Evolutionary conservation across 2,329 filamentous ascomycete genomes (phyloP).

Genomic region (Pseudogymnoascus sp.): DNA sequence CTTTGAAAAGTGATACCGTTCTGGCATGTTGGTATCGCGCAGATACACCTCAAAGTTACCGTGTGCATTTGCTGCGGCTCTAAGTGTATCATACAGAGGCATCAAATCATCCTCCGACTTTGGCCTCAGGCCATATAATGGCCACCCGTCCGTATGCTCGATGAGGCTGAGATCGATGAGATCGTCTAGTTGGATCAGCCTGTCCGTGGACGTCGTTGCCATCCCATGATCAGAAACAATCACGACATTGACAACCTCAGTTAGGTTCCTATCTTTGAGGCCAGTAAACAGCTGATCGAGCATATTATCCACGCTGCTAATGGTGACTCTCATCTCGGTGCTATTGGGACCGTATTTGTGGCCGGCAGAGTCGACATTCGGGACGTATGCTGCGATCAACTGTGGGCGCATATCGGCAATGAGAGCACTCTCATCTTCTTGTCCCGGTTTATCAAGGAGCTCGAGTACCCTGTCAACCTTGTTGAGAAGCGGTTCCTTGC

Average conservation of each 20-base stretch:
- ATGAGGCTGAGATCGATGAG: slow-evolving; percentile 70
- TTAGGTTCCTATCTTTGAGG: slow-evolving; percentile 73
- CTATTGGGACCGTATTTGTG: slow-evolving; percentile 90
- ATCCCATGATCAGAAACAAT: slow-evolving; percentile 98
- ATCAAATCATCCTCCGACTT: slow-evolving; percentile 60
- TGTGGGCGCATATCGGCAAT: slow-evolving; percentile 62
- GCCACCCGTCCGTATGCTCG: slow-evolving; percentile 88
- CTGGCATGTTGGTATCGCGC: slow-evolving; percentile 78
- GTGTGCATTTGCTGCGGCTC: slow-evolving; percentile 48
- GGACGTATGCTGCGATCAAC: slow-evolving; percentile 89
- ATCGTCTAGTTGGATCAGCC: slow-evolving; percentile 84
- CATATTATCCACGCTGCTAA: slow-evolving; percentile 74
- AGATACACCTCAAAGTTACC: slow-evolving; percentile 76
- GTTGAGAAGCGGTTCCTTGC: slow-evolving; percentile 59
- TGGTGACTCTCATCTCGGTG: slow-evolving; percentile 76
- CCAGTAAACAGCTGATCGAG: slow-evolving; percentile 67
- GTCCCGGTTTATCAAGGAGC: slow-evolving; percentile 76
- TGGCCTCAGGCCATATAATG: slow-evolving; percentile 78
- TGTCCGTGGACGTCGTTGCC: slow-evolving; percentile 77
- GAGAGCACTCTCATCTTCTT: slow-evolving; percentile 46
- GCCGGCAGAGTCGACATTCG: slow-evolving; percentile 79
- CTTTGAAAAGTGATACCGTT: slow-evolving; percentile 80
- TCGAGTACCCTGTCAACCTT: slow-evolving; percentile 75
- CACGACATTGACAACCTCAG: slow-evolving; percentile 82
- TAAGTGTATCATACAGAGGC: slow-evolving; percentile 54